Percentiles rank a stretch among this genome's conserved stretches.
Evolutionary conservation across 2,329 filamentous ascomycete species (phyloP).

Genomic region (Juglanconis oblonga): DNA sequence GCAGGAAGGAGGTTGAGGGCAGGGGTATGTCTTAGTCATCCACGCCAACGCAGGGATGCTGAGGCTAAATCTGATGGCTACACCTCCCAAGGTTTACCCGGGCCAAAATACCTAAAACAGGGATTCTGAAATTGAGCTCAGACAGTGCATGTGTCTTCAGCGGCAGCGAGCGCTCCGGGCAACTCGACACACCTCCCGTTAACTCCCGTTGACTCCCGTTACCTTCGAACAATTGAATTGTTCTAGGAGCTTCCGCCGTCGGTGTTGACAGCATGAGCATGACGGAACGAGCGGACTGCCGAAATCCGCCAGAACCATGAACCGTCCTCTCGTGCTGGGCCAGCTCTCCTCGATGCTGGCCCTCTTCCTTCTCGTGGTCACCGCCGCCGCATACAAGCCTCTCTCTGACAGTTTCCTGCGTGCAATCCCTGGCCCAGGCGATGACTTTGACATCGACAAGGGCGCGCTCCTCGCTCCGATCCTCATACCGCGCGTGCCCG

Average conservation of each 20-base stretch:
- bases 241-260: background rate
- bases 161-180: too few relatives aligned
- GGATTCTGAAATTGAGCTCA: too few relatives aligned
- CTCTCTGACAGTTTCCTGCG: conserved; percentile 75
- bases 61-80: too few relatives aligned
- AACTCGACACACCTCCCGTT: too few relatives aligned
- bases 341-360: conserved; percentile 19
- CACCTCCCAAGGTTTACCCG: too few relatives aligned
- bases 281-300: background rate
- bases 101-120: too few relatives aligned
- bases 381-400: conserved; percentile 39
- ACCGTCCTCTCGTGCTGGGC: conserved; percentile 11
- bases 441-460: conserved; percentile 74
- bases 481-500: conserved; percentile 82
- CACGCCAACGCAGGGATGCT: too few relatives aligned
- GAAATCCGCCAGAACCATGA: conserved; percentile 16
- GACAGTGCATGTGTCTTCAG: too few relatives aligned
- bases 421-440: conserved; percentile 66
- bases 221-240: background rate
- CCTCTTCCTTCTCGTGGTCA: conserved; percentile 21
- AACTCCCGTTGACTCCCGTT: too few relatives aligned
- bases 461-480: conserved; percentile 82
- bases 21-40: too few relatives aligned
- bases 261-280: conserved; percentile 13
- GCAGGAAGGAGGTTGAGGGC: too few relatives aligned